phyloP scores from a whole-genome alignment of 148 eudicot species.

The Rhododendron ovatum region DNA sequence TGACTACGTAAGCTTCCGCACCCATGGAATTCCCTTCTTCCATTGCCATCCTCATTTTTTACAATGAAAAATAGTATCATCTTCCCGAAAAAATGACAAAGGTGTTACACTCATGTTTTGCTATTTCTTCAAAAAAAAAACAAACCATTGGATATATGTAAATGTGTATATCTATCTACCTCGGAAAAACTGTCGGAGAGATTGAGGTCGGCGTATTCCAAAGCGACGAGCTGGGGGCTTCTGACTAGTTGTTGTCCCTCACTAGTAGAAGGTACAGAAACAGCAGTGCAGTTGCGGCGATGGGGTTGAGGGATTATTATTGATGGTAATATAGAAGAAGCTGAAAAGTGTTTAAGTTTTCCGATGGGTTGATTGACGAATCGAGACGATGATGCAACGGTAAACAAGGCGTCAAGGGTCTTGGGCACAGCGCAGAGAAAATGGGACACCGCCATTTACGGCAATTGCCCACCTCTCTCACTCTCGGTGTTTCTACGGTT shows the following conservation, averaged over 20 bases:
- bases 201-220: conserved; percentile 62
- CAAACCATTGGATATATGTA: not conserved
- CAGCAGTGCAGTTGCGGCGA: conserved; percentile 2
- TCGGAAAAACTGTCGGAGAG: conserved; percentile 27
- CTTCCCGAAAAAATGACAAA: too few species aligned
- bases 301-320: not conserved
- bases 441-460: conserved; percentile 2
- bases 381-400: conserved; percentile 1
- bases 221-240: conserved; percentile 50
- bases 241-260: conserved; percentile 11
- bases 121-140: too few species aligned
- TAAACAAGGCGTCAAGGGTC: conserved; percentile 10
- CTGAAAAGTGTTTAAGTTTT: not conserved
- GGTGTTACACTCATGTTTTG: too few species aligned
- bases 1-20: too few species aligned
- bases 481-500: not conserved
- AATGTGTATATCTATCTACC: conserved; percentile 7
- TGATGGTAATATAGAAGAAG: not conserved
- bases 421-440: conserved; percentile 11
- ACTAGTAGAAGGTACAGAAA: not conserved
- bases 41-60: too few species aligned
- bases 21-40: too few species aligned
- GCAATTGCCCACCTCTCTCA: not conserved
- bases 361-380: conserved; percentile 4
- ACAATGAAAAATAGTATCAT: too few species aligned